Evolutionary conservation across 768 basidiomycete genomes (phyloP).

Genomic region (Suillus cothurnatus): DNA sequence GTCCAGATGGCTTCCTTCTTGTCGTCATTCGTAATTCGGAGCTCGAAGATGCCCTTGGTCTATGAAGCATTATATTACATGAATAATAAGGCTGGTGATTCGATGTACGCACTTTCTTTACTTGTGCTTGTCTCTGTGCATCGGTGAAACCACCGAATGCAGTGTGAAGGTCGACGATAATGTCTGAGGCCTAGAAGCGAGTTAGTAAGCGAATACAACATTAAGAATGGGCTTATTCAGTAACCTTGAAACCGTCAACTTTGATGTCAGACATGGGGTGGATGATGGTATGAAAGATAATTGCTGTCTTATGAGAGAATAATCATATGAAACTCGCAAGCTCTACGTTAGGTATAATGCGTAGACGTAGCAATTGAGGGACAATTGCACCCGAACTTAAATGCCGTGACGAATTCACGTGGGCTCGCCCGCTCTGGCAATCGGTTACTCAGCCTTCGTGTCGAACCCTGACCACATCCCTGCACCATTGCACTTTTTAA

Average conservation of each 20-base stretch:
- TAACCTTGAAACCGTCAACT: conserved; percentile 73
- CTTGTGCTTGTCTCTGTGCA: conserved; percentile 63
- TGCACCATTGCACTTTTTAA: too few species aligned
- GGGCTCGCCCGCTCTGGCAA: too few species aligned
- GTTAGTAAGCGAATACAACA: not conserved
- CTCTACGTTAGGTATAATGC: too few species aligned
- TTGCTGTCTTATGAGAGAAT: not conserved
- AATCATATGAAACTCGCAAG: not conserved
- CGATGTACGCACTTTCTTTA: conserved; percentile 64
- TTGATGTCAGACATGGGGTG: conserved; percentile 69
- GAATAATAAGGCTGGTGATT: not conserved
- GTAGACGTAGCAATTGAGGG: not conserved
- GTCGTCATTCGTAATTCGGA: conserved; percentile 72
- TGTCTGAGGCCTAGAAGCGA: conserved; percentile 60
- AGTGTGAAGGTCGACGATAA: conserved; percentile 53
- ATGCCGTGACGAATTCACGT: too few species aligned
- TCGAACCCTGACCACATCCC: too few species aligned
- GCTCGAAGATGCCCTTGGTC: conserved; percentile 89
- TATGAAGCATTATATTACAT: conserved; percentile 28
- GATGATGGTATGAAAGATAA: conserved; percentile 1
- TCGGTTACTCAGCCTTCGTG: too few species aligned
- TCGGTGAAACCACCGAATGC: conserved; percentile 58
- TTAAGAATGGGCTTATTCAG: not conserved
- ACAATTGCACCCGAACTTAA: not conserved
- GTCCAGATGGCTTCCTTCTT: conserved; percentile 83